Evolutionary conservation across 192 early-diverging fungal genomes (phyloP).

Genomic region (Thamnidium elegans): DNA sequence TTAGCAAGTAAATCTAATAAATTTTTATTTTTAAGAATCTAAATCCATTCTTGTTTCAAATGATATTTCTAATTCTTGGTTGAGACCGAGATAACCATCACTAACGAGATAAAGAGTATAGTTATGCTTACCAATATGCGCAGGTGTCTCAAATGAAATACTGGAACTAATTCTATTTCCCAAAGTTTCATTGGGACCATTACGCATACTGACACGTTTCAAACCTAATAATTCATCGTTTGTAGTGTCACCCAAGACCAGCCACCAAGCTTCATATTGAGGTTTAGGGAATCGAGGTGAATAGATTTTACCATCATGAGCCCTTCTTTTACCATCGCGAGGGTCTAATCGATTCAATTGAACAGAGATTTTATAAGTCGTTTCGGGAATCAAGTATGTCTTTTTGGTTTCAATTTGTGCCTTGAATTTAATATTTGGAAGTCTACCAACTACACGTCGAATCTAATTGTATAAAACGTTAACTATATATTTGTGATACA

Average conservation of each 20-base stretch:
- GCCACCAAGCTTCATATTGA: constrained; percentile 94
- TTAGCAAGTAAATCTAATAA: too few species aligned
- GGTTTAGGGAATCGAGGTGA: constrained; percentile 86
- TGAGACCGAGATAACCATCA: constrained; percentile 89
- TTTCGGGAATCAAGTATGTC: constrained; percentile 40
- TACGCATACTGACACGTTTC: constrained; percentile 74
- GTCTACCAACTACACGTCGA: constrained; percentile 40
- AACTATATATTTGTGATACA: constrained; percentile 1
- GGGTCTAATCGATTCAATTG: constrained; percentile 9
- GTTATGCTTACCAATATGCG: constrained; percentile 47
- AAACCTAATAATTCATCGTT: constrained; percentile 71
- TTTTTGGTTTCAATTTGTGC: constrained; percentile 45
- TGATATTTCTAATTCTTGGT: constrained; percentile 84
- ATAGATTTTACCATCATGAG: constrained; percentile 61
- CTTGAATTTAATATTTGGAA: constrained; percentile 47
- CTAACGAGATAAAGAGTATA: constrained; percentile 89
- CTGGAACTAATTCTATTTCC: constrained; percentile 37
- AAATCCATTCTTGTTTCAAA: constrained; percentile 37
- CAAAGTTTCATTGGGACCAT: constrained; percentile 41
- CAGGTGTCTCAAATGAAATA: constrained; percentile 73
- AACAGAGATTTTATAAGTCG: constrained; percentile 25
- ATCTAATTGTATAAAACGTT: constrained; percentile 31
- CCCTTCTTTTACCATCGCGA: constrained; percentile 24
- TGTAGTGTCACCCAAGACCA: constrained; percentile 68
- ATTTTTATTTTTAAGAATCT: constrained; percentile 1